Conservation (phyloP, 495 filamentous ascomycete species). For the Penicillium pulvis region DNA sequence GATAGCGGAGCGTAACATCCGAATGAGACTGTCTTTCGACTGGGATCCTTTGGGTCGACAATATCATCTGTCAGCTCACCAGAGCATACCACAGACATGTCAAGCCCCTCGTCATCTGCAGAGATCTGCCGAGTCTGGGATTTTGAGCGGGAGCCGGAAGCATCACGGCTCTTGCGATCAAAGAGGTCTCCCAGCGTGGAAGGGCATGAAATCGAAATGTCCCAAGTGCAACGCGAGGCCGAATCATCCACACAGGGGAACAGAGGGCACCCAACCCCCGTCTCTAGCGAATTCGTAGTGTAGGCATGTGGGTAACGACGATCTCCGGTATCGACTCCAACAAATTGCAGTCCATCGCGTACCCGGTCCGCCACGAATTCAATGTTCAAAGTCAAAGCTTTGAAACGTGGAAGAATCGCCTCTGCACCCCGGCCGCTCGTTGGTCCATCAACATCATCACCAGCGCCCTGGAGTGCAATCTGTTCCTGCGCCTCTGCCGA, state of each 20-base stretch:
- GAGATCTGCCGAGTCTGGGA: constrained; percentile 35
- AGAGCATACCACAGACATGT: constrained; percentile 87
- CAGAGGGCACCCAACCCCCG: constrained; percentile 78
- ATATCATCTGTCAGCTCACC: constrained; percentile 86
- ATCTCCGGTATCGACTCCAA: constrained; percentile 78
- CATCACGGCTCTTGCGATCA: constrained; percentile 38
- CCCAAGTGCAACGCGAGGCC: constrained; percentile 79
- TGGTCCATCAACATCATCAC: constrained; percentile 42
- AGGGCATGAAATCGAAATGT: constrained; percentile 80
- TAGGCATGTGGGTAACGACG: constrained; percentile 86
- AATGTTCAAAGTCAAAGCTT: constrained; percentile 61
- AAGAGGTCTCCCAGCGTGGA: constrained; percentile 86
- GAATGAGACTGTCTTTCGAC: constrained; percentile 83
- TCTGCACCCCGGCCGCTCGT: constrained; percentile 38
- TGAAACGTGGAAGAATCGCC: constrained; percentile 51
- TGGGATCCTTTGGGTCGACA: constrained; percentile 68
- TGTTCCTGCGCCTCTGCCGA: constrained; percentile 55
- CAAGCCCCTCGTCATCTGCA: constrained; percentile 81
- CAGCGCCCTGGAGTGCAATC: constrained; percentile 41
- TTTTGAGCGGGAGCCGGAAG: constrained; percentile 21
- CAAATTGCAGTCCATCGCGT: constrained; percentile 87
- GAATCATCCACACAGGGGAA: constrained; percentile 92
- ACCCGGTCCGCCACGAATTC: constrained; percentile 74
- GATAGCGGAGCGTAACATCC: constrained; percentile 67
- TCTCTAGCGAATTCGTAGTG: constrained; percentile 74